These are phyloP conservation scores for Sarocladium brachiariae DNA, from an alignment of 2,329 filamentous ascomycete genomes.

Conservation along the genomic window DNA sequence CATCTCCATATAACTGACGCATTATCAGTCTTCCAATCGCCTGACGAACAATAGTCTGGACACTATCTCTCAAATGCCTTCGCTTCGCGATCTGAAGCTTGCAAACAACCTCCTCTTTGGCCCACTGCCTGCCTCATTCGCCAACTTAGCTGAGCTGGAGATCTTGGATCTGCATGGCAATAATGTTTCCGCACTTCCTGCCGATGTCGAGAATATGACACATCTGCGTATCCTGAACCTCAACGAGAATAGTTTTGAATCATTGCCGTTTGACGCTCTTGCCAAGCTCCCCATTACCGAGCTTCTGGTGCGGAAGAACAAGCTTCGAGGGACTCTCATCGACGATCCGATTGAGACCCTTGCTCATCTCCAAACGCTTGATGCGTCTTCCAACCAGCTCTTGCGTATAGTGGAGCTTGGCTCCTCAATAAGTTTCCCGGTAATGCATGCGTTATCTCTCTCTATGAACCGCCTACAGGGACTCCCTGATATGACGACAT, in stretches of 20 bases:
- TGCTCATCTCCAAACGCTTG: constrained; percentile 63
- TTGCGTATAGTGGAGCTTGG: constrained; percentile 40
- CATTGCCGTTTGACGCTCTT: constrained; percentile 64
- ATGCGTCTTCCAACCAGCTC: constrained; percentile 72
- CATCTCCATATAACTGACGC: constrained; percentile 16
- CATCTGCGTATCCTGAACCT: constrained; percentile 72
- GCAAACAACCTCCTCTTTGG: constrained; percentile 71
- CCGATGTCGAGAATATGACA: constrained; percentile 57
- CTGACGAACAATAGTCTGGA: constrained; percentile 67
- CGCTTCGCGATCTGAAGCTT: constrained; percentile 73
- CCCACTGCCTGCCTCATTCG: constrained; percentile 56
- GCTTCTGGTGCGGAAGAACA: constrained; percentile 70
- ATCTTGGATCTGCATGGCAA: constrained; percentile 78
- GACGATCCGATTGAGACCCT: constrained; percentile 51
- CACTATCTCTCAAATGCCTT: constrained; percentile 64
- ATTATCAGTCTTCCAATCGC: constrained; percentile 65
- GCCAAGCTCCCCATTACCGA: constrained; percentile 64
- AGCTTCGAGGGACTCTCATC: constrained; percentile 66
- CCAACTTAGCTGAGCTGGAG: constrained; percentile 63
- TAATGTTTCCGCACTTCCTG: constrained; percentile 63
- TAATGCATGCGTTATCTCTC: constrained; percentile 66
- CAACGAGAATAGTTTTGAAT: constrained; percentile 68
- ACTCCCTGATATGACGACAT: constrained; percentile 68
- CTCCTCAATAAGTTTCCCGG: constrained; percentile 55
- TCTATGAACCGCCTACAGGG: constrained; percentile 70